Evolutionary conservation across 768 basidiomycete genomes (phyloP).

Genomic region (Boletales sp.): DNA sequence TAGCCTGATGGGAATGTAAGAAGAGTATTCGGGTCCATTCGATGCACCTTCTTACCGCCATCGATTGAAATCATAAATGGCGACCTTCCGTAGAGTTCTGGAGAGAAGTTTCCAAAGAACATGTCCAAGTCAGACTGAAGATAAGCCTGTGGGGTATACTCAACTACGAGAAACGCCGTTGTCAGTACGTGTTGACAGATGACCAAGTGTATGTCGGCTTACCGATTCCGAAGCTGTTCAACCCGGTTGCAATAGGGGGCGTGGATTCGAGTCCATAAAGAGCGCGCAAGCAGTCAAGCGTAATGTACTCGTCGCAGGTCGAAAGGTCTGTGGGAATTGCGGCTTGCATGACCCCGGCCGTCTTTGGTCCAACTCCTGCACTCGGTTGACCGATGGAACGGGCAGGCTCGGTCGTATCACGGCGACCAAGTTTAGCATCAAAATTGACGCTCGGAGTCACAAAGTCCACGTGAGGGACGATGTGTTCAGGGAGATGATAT

Average conservation of each 20-base stretch:
- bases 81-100: slow-evolving; percentile 16
- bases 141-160: slow-evolving; percentile 33
- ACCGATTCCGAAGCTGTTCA: too few relatives aligned
- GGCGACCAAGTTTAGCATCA: slow-evolving; percentile 15
- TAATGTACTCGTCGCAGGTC: too few relatives aligned
- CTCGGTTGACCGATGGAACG: too few relatives aligned
- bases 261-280: too few relatives aligned
- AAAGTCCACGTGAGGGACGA: slow-evolving; percentile 32
- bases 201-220: too few relatives aligned
- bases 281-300: too few relatives aligned
- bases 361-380: too few relatives aligned
- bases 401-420: too few relatives aligned
- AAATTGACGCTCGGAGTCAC: slow-evolving; percentile 34
- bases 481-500: slow-evolving; percentile 30
- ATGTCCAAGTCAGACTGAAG: slow-evolving; percentile 28
- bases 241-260: too few relatives aligned
- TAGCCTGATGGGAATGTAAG: slow-evolving; percentile 14
- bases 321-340: too few relatives aligned
- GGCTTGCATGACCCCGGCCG: too few relatives aligned
- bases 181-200: too few relatives aligned
- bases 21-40: not conserved
- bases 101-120: slow-evolving; percentile 25
- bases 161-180: slow-evolving; percentile 18
- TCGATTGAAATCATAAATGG: slow-evolving; percentile 33
- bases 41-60: slow-evolving; percentile 23